Base-by-base conservation (phyloP, 768 basidiomycete genomes). In the Sporobolomyces roseus region DNA sequence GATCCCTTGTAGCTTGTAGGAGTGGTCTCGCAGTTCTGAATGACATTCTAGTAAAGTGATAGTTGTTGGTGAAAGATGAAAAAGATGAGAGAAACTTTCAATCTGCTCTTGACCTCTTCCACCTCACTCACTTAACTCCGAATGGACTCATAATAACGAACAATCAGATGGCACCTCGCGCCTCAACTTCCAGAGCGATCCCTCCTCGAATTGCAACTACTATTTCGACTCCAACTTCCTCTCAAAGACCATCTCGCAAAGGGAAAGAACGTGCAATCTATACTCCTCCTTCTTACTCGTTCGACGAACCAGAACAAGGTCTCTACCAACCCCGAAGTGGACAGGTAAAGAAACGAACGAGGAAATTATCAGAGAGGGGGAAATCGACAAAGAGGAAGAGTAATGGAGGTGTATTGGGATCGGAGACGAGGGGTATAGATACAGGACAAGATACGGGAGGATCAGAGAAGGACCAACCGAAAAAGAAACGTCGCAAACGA, bases 1-100 rank as follows among this genome's bases (percentile, higher is more conserved):
- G 23, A 0, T 49, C 33, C 46, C 55, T 61, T 1, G 36, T 38
- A 0, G 29, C 2, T 0, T 3, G 6, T 8, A 66, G n/a, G 0
- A 67, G 46, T 0, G 66, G 29, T 59, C 61, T 56, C 14, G 54
- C 54, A 27, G 49, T 46, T 21, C 41, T 16, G 41, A 61, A 61
- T 33, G 63, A 64, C 64, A 65, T 65, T 35, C 5, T 53, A 13
- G 48, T 25, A 2, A 29, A 7, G 7, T 48, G 10, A 17, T 41
- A 41, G 38, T 41, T 9, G 9, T 41, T 9, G 9, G n/a, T 19
- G 27, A 45, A 5, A 19, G 38, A 45, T n/a, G n/a, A 27, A 41
- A 21, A 41, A 56, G 36, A n/a, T 41, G 16, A 6, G 5, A 3
- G n/a, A n/a, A n/a, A 19, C 45, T n/a, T 32, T 29, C 41, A 21